A percentile compares a stretch with the other conserved stretches of the same genome.
Evolutionary conservation across 2,329 filamentous ascomycete genomes (phyloP).

Genomic region (Colletotrichum neosansevieriae): DNA sequence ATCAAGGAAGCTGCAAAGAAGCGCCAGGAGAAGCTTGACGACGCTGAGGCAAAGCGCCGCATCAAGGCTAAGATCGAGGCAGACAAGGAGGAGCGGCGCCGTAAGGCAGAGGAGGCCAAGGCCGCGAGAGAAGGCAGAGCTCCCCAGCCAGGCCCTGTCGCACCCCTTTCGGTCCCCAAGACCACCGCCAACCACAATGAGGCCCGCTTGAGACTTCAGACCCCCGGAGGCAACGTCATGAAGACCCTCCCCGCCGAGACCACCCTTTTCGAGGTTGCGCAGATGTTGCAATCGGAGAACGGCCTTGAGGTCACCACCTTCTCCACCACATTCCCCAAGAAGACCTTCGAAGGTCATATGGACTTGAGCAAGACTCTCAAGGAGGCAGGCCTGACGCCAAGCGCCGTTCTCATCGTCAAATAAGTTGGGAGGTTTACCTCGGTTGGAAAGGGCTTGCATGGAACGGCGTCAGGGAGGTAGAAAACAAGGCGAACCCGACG

Average conservation of each 20-base stretch:
- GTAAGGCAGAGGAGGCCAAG: conserved; percentile 88
- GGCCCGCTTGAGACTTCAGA: conserved; percentile 85
- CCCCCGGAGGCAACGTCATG: conserved; percentile 78
- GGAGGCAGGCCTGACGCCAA: conserved; percentile 90
- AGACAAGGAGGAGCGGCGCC: conserved; percentile 89
- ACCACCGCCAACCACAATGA: conserved; percentile 81
- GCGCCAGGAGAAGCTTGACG: conserved; percentile 87
- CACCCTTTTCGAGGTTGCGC: conserved; percentile 91
- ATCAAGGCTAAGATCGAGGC: conserved; percentile 95
- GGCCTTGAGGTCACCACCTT: conserved; percentile 81
- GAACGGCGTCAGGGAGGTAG: conserved; percentile 23
- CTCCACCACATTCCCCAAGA: conserved; percentile 87
- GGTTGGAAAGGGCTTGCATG: conserved; percentile 14
- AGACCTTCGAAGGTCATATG: conserved; percentile 75
- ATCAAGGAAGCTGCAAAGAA: conserved; percentile 92
- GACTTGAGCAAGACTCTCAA: conserved; percentile 94
- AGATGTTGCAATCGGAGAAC: conserved; percentile 78
- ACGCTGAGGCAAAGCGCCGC: conserved; percentile 85
- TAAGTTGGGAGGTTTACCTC: conserved; percentile 48
- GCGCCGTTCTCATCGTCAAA: conserved; percentile 85
- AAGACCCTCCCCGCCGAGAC: conserved; percentile 92
- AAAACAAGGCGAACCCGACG: background rate
- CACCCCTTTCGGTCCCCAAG: conserved; percentile 65
- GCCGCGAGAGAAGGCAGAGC: conserved; percentile 84
- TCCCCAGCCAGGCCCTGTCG: conserved; percentile 59